Evolutionary conservation across 768 basidiomycete species (phyloP), one percentile per base, ranked within the genome.

Genomic region (Pleurotus ostreatus): DNA sequence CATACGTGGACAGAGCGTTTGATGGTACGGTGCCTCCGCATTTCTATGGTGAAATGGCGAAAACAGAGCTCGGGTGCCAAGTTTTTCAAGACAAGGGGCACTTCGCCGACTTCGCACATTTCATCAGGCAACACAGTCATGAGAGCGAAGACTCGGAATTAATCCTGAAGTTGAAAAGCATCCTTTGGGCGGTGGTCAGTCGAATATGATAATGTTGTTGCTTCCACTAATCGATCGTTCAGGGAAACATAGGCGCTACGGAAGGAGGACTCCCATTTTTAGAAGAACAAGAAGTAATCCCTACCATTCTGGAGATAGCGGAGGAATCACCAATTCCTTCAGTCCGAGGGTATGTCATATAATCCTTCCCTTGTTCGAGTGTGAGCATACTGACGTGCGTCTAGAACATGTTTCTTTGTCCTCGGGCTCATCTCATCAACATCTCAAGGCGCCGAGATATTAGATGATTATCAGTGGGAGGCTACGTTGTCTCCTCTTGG

Each of bases 1-100:
- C 38, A 3, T 18, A 8, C 18, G 6, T 63, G 37, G 51, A 39
- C 39, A 88, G 86, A n/a, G 79, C 81, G 16, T 92, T 90, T 57
- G 94, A 94, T 52, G 89, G 89, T 11, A 86, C 87, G 9, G 91
- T 94, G 11, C 97, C 96, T 2, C 85, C 90, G 1, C 95, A 99
- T 69, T 98, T 99, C 71, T 96, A 98, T 63, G 96, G 96, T 18
- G 96, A 98, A 70, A 91, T 98, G 82, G 88, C 94, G 46, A 98
- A 97, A 70, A 98, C 97, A 2, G 89, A 91, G 55, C 86, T 95
- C 48, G 97, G 97, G 0, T 96, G 94, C 69, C 89, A 91, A 65
- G 85, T 94, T 8, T 73, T 99, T 40, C 84, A 86, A 57, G 94
- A 95, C 57, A 94, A 89, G 62, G 92, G 92, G 0, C 93, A 98